A percentile compares a stretch with the other conserved stretches of the same genome.
Evolutionary conservation across 140 eudicot genomes (phyloP).

Genomic region (Senecio squalidus): DNA sequence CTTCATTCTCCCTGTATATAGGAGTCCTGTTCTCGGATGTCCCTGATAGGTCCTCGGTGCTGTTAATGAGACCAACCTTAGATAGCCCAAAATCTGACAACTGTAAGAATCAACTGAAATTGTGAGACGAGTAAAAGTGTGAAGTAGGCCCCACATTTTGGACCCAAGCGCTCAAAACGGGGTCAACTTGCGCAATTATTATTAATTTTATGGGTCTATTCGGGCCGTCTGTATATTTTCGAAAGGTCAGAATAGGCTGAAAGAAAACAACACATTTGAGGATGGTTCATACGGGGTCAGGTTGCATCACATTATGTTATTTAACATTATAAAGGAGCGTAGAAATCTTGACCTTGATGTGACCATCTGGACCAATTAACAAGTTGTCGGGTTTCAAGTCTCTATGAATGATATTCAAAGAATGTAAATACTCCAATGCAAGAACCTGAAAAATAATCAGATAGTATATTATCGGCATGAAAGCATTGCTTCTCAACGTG

Average conservation of each 20-base stretch:
- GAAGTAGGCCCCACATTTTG: not conserved
- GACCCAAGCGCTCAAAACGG: too few relatives aligned
- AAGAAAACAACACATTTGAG: too few relatives aligned
- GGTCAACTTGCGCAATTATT: too few relatives aligned
- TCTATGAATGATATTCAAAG: slow-evolving; percentile 85
- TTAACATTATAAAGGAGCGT: not conserved
- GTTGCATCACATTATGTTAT: not conserved
- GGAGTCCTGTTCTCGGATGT: slow-evolving; percentile 44
- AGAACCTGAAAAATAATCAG: slow-evolving; percentile 65
- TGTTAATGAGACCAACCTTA: slow-evolving; percentile 91
- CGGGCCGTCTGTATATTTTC: too few relatives aligned
- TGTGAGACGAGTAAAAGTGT: slow-evolving; percentile 17
- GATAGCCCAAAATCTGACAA: slow-evolving; percentile 99
- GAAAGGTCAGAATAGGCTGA: too few relatives aligned
- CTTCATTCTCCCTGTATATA: slow-evolving; percentile 50
- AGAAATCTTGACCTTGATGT: slow-evolving; percentile 73
- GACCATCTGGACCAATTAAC: slow-evolving; percentile 96
- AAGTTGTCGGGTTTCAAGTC: slow-evolving; percentile 97
- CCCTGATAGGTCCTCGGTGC: slow-evolving; percentile 93
- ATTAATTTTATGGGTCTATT: not conserved
- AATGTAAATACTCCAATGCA: slow-evolving; percentile 92
- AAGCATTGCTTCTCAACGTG: not conserved
- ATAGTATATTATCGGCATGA: slow-evolving; percentile 1
- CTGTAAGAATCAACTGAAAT: slow-evolving; percentile 45
- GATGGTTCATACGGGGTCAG: too few relatives aligned